These are phyloP conservation scores for Boletus rufocinnamomeus DNA, from an alignment of 768 basidiomycete genomes.

Conservation along the genomic window DNA sequence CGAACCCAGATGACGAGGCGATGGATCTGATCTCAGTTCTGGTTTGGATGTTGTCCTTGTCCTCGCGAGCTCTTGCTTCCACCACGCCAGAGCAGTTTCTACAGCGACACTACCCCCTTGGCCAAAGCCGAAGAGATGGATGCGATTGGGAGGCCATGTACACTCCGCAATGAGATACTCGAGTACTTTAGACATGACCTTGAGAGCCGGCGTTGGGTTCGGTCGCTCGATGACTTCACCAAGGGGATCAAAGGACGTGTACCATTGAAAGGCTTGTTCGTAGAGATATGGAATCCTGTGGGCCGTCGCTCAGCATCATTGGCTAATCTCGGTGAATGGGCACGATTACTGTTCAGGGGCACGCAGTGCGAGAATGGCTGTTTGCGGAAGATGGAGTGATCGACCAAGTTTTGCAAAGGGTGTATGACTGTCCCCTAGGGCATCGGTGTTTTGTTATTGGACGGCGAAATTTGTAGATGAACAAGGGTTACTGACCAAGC, in stretches of 20 bases:
- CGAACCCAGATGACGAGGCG: constrained; percentile 53
- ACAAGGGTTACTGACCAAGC: constrained; percentile 53
- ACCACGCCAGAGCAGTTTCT: constrained; percentile 63
- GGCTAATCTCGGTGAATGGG: not conserved
- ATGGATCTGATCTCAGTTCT: constrained; percentile 6
- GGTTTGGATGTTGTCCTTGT: constrained; percentile 8
- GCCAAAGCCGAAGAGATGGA: constrained; percentile 87
- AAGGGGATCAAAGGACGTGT: constrained; percentile 74
- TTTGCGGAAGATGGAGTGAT: constrained; percentile 84
- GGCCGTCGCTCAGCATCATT: constrained; percentile 12
- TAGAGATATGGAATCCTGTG: constrained; percentile 75
- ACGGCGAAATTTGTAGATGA: not conserved
- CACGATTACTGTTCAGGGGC: constrained; percentile 70
- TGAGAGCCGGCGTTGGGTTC: constrained; percentile 70
- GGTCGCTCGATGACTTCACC: constrained; percentile 72
- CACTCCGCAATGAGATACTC: constrained; percentile 60
- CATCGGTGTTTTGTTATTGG: not conserved
- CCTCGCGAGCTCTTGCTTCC: constrained; percentile 41
- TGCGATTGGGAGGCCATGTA: constrained; percentile 63
- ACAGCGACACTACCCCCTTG: constrained; percentile 82
- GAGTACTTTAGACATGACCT: constrained; percentile 53
- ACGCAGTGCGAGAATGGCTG: constrained; percentile 77
- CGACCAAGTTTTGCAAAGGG: constrained; percentile 77
- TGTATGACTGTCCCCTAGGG: constrained; percentile 73
- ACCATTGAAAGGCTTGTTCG: constrained; percentile 86